A percentile compares a stretch with the other conserved stretches of the same genome.
Conservation (phyloP, 1,284 basidiomycete genomes). For the Stygiomarasmius scandens region DNA sequence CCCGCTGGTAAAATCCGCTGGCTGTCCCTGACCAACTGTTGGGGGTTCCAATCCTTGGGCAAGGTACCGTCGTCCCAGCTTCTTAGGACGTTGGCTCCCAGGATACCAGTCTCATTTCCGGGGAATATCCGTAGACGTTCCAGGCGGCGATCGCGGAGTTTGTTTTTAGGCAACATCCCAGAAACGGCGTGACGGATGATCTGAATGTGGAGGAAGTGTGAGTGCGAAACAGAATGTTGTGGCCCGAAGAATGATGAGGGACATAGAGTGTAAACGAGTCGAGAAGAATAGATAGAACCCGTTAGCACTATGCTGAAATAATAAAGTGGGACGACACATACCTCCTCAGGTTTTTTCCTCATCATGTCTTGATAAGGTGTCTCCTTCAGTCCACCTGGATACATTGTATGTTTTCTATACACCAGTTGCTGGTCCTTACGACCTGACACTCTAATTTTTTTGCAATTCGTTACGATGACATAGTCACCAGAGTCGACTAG, state of each 20-base stretch:
- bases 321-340: constrained; percentile 42
- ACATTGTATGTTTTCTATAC: constrained; percentile 92
- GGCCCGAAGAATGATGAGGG: not conserved
- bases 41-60: constrained; percentile 49
- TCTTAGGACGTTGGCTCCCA: constrained; percentile 68
- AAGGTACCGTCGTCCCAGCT: constrained; percentile 79
- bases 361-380: constrained; percentile 84
- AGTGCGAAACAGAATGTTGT: not conserved
- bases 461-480: constrained; percentile 92
- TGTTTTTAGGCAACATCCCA: constrained; percentile 97
- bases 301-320: not conserved
- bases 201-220: constrained; percentile 43
- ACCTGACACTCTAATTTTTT: constrained; percentile 86
- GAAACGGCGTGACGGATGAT: constrained; percentile 95
- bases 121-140: constrained; percentile 87
- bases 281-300: constrained; percentile 3
- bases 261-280: constrained; percentile 6
- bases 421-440: constrained; percentile 87
- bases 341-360: constrained; percentile 88
- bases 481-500: constrained; percentile 96
- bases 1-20: constrained; percentile 23
- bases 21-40: constrained; percentile 27
- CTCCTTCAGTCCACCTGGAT: constrained; percentile 92
- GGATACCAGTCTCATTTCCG: constrained; percentile 69
- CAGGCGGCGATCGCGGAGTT: constrained; percentile 82